These are phyloP conservation scores for Zizania palustris DNA, from an alignment of 202 grass and related monocot species.

Conservation along the genomic window DNA sequence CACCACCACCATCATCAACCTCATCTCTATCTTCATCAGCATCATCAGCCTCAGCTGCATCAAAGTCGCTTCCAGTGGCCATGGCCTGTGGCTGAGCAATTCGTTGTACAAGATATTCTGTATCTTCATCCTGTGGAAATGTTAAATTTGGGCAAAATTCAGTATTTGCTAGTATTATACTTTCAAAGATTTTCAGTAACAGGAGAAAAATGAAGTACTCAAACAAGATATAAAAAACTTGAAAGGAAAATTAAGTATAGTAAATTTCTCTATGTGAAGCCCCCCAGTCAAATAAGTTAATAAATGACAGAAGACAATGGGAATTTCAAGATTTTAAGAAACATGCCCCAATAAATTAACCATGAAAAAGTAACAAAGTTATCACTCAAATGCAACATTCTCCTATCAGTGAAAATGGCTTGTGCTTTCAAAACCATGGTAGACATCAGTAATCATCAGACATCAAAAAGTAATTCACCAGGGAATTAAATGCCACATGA, in stretches of 20 bases:
- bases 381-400: not conserved
- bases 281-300: not conserved
- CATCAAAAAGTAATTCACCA: too few species aligned
- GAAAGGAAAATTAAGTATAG: too few species aligned
- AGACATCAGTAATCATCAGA: too few species aligned
- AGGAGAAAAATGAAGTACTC: not conserved
- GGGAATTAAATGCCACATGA: not conserved
- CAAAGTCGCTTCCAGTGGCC: slow-evolving; percentile 47
- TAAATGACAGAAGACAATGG: too few species aligned
- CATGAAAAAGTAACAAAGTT: not conserved
- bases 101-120: slow-evolving; percentile 83
- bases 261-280: not conserved
- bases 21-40: slow-evolving; percentile 72
- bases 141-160: not conserved
- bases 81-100: slow-evolving; percentile 56
- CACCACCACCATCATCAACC: slow-evolving; percentile 52
- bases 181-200: not conserved
- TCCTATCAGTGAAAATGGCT: not conserved
- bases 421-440: not conserved
- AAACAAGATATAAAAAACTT: not conserved
- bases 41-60: slow-evolving; percentile 64
- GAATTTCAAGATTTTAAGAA: not conserved
- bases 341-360: not conserved
- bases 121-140: slow-evolving; percentile 72
- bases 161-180: not conserved